Evolutionary conservation across 2,329 filamentous ascomycete genomes (phyloP).

Genomic region (Lasiodiplodia gonubiensis): DNA sequence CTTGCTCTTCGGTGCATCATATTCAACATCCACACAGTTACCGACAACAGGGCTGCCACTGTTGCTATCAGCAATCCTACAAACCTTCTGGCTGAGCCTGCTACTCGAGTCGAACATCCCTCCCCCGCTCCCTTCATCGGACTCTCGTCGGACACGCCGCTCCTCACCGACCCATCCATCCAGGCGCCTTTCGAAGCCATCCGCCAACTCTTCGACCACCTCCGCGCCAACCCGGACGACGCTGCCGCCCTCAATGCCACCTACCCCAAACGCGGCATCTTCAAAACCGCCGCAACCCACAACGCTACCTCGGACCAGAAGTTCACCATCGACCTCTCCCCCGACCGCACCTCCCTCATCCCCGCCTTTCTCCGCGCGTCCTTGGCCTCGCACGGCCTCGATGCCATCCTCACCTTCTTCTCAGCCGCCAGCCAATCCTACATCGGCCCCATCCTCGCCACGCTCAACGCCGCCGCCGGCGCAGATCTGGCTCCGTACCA

Average conservation of each 20-base stretch:
- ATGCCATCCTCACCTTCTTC: slow-evolving; percentile 4
- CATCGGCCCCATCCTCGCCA: slow-evolving; percentile 7
- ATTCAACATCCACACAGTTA: not conserved
- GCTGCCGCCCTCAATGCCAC: slow-evolving; percentile 12
- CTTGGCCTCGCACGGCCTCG: not conserved
- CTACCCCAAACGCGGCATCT: slow-evolving; percentile 20
- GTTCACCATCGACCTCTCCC: slow-evolving; percentile 21
- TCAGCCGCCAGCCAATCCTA: slow-evolving; percentile 6
- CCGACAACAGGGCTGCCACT: not conserved
- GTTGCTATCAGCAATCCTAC: not conserved
- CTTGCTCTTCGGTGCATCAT: too few relatives aligned
- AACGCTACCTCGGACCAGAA: slow-evolving; percentile 19
- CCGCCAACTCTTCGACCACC: slow-evolving; percentile 13
- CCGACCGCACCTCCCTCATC: not conserved
- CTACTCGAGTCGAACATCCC: not conserved
- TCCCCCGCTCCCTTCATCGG: slow-evolving; percentile 1
- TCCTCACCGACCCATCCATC: slow-evolving; percentile 7
- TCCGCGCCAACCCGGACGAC: not conserved
- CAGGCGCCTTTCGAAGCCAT: slow-evolving; percentile 15
- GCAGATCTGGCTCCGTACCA: slow-evolving; percentile 1
- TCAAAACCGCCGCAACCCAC: slow-evolving; percentile 14
- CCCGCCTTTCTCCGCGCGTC: not conserved
- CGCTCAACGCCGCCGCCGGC: not conserved
- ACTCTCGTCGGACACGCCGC: not conserved
- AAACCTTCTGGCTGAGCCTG: not conserved